These are phyloP conservation scores for Wickerhamomyces subpelliculosus DNA, from an alignment of 805 yeast genomes.

Conservation along the genomic window DNA sequence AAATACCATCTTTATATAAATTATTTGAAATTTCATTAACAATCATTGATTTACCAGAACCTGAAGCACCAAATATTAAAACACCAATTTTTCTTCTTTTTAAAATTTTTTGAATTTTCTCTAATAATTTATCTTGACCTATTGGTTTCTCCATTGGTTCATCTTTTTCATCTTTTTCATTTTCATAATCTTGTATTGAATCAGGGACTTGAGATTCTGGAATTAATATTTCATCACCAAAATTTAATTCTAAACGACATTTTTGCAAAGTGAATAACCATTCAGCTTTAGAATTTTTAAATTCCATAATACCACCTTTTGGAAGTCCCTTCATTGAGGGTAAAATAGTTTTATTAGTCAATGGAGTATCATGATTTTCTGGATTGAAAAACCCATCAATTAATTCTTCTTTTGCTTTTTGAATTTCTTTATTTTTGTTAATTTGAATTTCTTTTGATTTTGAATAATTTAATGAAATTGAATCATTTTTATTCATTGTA, in stretches of 20 bases:
- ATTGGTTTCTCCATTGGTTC: constrained; percentile 29
- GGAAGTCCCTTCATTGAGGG: constrained; percentile 48
- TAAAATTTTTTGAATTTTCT: constrained; percentile 32
- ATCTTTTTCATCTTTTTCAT: too few species aligned
- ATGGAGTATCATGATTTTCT: constrained; percentile 23
- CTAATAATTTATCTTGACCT: constrained; percentile 47
- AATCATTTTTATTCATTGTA: constrained; percentile 21
- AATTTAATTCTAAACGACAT: constrained; percentile 31
- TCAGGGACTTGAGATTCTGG: constrained; percentile 15
- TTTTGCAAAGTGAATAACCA: neutral
- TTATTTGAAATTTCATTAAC: constrained; percentile 33
- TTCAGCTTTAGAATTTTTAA: constrained; percentile 24
- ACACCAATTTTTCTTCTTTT: constrained; percentile 45
- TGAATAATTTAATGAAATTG: constrained; percentile 15
- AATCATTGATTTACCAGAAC: constrained; percentile 72
- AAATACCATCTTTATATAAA: constrained; percentile 34
- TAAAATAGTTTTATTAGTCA: constrained; percentile 45
- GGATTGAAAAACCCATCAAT: constrained; percentile 11
- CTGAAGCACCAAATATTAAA: constrained; percentile 65
- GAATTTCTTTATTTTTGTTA: constrained; percentile 12
- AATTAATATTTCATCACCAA: constrained; percentile 38
- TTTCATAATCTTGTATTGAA: neutral
- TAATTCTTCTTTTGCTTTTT: constrained; percentile 17
- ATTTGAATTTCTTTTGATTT: constrained; percentile 15
- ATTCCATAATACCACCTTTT: constrained; percentile 51